Evolutionary conservation across 2,329 filamentous ascomycete species (phyloP).

Genomic region (Stagonosporopsis rhizophila): DNA sequence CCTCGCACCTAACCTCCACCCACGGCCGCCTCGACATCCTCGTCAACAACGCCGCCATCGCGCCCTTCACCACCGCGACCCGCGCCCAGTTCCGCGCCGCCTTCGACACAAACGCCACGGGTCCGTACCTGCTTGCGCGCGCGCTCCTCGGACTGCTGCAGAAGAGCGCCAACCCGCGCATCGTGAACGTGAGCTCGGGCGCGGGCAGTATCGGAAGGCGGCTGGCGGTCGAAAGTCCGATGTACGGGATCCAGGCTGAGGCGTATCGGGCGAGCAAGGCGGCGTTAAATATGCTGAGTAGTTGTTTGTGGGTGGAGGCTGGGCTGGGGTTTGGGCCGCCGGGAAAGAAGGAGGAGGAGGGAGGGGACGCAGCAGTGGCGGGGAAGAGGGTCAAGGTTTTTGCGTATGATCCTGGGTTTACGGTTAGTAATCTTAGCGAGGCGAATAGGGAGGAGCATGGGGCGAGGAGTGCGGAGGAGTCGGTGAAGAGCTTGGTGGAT

Average conservation of each 20-base stretch:
- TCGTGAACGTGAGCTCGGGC: slow-evolving; percentile 48
- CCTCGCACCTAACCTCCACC: slow-evolving; percentile 28
- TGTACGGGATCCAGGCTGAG: slow-evolving; percentile 36
- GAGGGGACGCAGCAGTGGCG: not conserved
- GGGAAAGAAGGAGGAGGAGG: not conserved
- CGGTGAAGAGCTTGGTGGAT: slow-evolving; percentile 45
- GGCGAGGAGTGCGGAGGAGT: slow-evolving; percentile 44
- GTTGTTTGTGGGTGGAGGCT: slow-evolving; percentile 29
- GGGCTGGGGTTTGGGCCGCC: slow-evolving; percentile 5
- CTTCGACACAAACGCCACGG: slow-evolving; percentile 42
- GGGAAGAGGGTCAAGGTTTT: slow-evolving; percentile 45
- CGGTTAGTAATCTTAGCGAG: slow-evolving; percentile 41
- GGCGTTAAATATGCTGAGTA: slow-evolving; percentile 51
- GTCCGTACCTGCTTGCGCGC: slow-evolving; percentile 35
- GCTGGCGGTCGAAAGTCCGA: slow-evolving; percentile 32
- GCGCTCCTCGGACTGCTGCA: slow-evolving; percentile 27
- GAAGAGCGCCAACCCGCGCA: slow-evolving; percentile 31
- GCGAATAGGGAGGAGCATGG: slow-evolving; percentile 47
- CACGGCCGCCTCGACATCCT: slow-evolving; percentile 49
- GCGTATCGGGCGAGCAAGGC: slow-evolving; percentile 50
- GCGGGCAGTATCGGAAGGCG: slow-evolving; percentile 44
- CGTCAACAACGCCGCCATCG: slow-evolving; percentile 51
- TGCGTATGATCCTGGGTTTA: slow-evolving; percentile 51
- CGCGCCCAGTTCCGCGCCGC: slow-evolving; percentile 34
- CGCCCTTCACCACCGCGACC: slow-evolving; percentile 22